Conservation (phyloP, 2,329 filamentous ascomycete genomes). For the Aaosphaeria pasadenensis region DNA sequence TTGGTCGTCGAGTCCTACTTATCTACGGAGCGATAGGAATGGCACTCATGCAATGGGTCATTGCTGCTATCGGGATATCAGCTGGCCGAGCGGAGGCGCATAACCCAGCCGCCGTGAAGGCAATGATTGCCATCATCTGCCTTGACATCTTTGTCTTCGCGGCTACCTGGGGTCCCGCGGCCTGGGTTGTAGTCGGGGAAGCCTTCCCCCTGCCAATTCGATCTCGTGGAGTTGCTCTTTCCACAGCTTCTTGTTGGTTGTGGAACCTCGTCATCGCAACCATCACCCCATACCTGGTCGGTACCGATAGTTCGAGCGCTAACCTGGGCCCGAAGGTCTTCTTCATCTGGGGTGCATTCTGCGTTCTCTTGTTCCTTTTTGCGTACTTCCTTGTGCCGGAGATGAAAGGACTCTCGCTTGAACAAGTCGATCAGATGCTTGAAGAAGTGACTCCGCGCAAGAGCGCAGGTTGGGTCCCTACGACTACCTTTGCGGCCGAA, state of each 20-base stretch:
- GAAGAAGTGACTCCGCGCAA: constrained; percentile 75
- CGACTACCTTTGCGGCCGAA: constrained; percentile 58
- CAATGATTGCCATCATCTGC: constrained; percentile 44
- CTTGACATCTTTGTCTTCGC: constrained; percentile 76
- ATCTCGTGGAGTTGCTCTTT: constrained; percentile 42
- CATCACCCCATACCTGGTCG: constrained; percentile 68
- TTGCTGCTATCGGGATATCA: constrained; percentile 42
- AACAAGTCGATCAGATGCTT: constrained; percentile 82
- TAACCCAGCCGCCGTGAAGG: constrained; percentile 11
- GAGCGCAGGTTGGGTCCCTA: constrained; percentile 70
- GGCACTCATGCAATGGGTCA: not conserved
- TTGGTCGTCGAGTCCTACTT: constrained; percentile 69
- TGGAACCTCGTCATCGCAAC: constrained; percentile 42
- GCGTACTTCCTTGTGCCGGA: constrained; percentile 70
- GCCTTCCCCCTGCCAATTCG: constrained; percentile 39
- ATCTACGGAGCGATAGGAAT: constrained; percentile 68
- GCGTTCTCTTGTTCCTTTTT: constrained; percentile 45
- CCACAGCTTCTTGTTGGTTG: constrained; percentile 53
- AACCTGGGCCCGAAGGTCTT: constrained; percentile 59
- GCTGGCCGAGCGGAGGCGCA: constrained; percentile 42
- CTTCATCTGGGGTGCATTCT: constrained; percentile 54
- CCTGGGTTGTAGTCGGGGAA: constrained; percentile 52
- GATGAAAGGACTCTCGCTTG: constrained; percentile 71
- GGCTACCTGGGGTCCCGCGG: constrained; percentile 69
- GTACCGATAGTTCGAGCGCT: constrained; percentile 59